Conservation (phyloP, 2,329 filamentous ascomycete species). For the Exophiala aquamarina region DNA sequence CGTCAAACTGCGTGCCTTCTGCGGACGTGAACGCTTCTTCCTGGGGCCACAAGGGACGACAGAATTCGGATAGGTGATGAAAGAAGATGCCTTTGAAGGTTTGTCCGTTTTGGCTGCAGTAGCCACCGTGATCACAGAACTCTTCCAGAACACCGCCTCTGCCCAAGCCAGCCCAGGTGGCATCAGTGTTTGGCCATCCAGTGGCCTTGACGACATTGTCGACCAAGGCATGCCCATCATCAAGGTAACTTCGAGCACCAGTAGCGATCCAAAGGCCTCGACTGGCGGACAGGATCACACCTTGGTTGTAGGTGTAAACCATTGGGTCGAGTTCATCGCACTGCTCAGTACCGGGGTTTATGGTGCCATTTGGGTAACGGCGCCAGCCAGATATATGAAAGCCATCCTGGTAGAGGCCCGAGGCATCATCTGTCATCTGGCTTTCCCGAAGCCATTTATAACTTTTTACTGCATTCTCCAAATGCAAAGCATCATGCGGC, state of each 20-base stretch:
- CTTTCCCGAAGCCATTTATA: constrained; percentile 78
- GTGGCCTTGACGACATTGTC: constrained; percentile 73
- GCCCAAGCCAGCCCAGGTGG: constrained; percentile 72
- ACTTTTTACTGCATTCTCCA: constrained; percentile 71
- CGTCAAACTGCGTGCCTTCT: constrained; percentile 33
- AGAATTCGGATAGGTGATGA: constrained; percentile 80
- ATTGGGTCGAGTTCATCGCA: constrained; percentile 83
- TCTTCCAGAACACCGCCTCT: constrained; percentile 81
- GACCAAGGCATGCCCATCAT: constrained; percentile 77
- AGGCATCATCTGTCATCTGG: constrained; percentile 72
- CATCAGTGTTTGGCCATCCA: constrained; percentile 60
- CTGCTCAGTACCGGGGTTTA: constrained; percentile 63
- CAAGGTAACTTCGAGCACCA: constrained; percentile 67
- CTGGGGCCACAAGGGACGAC: constrained; percentile 59
- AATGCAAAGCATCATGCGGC: constrained; percentile 62
- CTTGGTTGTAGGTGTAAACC: constrained; percentile 96
- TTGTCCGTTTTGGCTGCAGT: constrained; percentile 79
- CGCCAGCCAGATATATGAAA: constrained; percentile 75
- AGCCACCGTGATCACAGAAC: constrained; percentile 70
- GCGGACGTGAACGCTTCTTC: constrained; percentile 40
- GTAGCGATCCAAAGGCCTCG: constrained; percentile 79
- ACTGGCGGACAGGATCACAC: constrained; percentile 79
- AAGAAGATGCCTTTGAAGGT: constrained; percentile 97
- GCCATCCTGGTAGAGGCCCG: constrained; percentile 78
- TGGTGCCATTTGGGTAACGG: constrained; percentile 44